phyloP scores from a whole-genome alignment of 1,284 basidiomycete species.

The Omphalotus olearius region DNA sequence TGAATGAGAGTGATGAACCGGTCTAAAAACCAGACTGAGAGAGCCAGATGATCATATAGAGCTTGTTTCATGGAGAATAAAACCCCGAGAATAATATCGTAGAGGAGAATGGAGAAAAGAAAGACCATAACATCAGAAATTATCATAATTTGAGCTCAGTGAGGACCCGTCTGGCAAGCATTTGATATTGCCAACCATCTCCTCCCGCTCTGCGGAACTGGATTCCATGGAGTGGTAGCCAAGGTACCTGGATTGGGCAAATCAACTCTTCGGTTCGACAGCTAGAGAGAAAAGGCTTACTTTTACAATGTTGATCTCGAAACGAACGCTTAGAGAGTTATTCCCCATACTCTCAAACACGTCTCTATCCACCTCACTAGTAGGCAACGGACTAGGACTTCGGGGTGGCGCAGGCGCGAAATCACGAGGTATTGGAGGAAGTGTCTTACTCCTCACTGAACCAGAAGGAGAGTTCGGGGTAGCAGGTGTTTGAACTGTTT shows the following conservation, averaged over 20 bases:
- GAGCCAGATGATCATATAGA: constrained; percentile 1
- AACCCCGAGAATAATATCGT: constrained; percentile 10
- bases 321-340: constrained; percentile 80
- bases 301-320: constrained; percentile 94
- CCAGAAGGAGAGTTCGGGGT: constrained; percentile 27
- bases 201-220: constrained; percentile 93
- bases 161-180: constrained; percentile 90
- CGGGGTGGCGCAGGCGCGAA: constrained; percentile 41
- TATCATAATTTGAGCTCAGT: constrained; percentile 87
- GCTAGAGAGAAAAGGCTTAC: constrained; percentile 38
- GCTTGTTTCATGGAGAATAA: constrained; percentile 12
- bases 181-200: constrained; percentile 97
- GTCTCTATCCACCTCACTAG: constrained; percentile 62
- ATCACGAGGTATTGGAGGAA: constrained; percentile 73
- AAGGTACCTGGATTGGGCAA: constrained; percentile 67
- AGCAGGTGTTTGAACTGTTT: constrained; percentile 21
- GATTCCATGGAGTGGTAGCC: constrained; percentile 90
- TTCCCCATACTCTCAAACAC: constrained; percentile 71
- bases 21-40: constrained; percentile 4
- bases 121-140: constrained; percentile 13
- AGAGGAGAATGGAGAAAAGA: constrained; percentile 8
- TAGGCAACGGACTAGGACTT: constrained; percentile 47
- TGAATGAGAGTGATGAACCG: background rate
- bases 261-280: constrained; percentile 8
- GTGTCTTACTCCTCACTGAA: constrained; percentile 51